A percentile compares a stretch with the other conserved stretches of the same genome.
phyloP scores from a whole-genome alignment of 352 stramenopile species.

The Phytopythium chamaehyphon region DNA sequence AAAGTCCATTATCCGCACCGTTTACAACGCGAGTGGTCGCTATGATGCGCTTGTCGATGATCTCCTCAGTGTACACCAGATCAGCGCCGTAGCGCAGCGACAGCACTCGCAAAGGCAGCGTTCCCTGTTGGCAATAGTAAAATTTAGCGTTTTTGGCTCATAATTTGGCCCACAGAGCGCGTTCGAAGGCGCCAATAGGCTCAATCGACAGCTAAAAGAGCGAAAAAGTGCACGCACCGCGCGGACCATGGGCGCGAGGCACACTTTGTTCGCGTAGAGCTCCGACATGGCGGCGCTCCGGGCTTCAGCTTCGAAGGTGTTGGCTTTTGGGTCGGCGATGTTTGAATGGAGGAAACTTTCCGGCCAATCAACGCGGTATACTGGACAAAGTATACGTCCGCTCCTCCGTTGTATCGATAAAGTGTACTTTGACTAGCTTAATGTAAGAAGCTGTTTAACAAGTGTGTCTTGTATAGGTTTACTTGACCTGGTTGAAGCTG shows the following conservation, averaged over 20 bases:
- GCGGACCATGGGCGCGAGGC: conserved; percentile 93
- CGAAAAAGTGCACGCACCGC: conserved; percentile 47
- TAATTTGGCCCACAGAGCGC: background rate
- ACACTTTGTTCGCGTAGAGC: conserved; percentile 74
- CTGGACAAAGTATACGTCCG: background rate
- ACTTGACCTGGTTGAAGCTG: background rate
- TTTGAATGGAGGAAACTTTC: background rate
- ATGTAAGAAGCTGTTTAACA: background rate
- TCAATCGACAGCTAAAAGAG: conserved; percentile 4
- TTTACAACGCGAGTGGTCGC: conserved; percentile 83
- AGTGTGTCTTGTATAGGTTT: background rate
- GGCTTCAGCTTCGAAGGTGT: background rate
- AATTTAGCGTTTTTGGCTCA: conserved; percentile 3
- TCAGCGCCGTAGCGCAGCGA: conserved; percentile 91
- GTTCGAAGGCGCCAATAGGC: background rate
- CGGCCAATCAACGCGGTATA: conserved; percentile 1
- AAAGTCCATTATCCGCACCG: too few relatives aligned
- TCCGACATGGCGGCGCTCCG: conserved; percentile 26
- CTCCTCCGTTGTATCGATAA: background rate
- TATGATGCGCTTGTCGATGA: conserved; percentile 93
- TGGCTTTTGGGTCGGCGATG: background rate
- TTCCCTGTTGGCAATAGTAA: conserved; percentile 46
- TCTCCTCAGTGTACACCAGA: conserved; percentile 93
- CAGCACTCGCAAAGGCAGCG: conserved; percentile 88
- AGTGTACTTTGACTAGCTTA: background rate